Base-by-base conservation (phyloP, 164 flowering plant species). In the Piper betle region DNA sequence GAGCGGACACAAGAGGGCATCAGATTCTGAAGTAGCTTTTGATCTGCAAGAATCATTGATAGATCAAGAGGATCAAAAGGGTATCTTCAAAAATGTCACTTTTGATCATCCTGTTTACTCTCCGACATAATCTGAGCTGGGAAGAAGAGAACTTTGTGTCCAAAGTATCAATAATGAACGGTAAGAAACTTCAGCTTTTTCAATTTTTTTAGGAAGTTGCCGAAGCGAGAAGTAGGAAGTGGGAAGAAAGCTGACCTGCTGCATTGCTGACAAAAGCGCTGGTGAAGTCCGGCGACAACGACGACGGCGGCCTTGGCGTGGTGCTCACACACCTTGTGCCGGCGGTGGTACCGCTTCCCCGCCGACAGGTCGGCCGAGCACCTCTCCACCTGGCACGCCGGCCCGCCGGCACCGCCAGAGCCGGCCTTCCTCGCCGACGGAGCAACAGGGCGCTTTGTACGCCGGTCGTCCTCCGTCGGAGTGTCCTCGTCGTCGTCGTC, bases 261-360 rank as follows among this genome's bases (percentile, higher is more conserved):
- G 68, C 97, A 91, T 78, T 91, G 97, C 72, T 91, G 96, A 67
- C 97, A 91, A 77, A 91, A 91, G 52, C 96, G 75, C 60, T 91
- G 91, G 4, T 70, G 82, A 18, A 71, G 61, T 5, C 91, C 89
- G 18, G 66, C 69, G 53, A 88, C 73, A 3, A 70, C 16, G 25
- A 81, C 91, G n/a, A 66, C 71, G 0, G 88, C 69, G 55, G 91
- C 85, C 70, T 84, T 91, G 68, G 90, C 80, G 63, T 91, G 97
- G 58, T 54, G 57, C 68, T 82, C 88, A 50, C 96, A 91, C 39
- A 91, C 96, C 79, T 79, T 84, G 56, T 88, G 96, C 16, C 91
- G 77, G 2, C 80, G 70, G 65, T 88, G 81, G 72, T 91, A 91
- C 25, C 66, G 69, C 75, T 83, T 88, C 4, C 85, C 86, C 5